These are phyloP conservation scores for Auricularia cornea DNA, from an alignment of 768 basidiomycete genomes.

Conservation along the genomic window DNA sequence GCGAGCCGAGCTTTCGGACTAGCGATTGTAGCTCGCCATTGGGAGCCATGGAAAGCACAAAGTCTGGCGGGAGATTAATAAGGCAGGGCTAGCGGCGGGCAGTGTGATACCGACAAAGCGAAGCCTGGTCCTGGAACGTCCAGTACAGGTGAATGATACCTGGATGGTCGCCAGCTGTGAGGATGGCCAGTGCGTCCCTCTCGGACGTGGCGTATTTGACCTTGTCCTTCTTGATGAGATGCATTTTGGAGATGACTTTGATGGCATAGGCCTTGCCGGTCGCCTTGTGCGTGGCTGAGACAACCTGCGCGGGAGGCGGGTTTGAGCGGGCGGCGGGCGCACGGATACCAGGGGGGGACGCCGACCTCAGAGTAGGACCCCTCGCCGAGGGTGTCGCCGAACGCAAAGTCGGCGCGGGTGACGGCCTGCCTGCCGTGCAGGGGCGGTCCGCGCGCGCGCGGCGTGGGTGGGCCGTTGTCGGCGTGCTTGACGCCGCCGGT, in stretches of 20 bases:
- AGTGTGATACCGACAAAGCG: conserved; percentile 55
- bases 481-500: not conserved
- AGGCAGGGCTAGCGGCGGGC: not conserved
- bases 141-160: conserved; percentile 75
- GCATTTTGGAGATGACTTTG: conserved; percentile 78
- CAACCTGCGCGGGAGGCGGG: conserved; percentile 40
- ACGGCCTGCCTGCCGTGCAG: not conserved
- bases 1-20: conserved; percentile 73
- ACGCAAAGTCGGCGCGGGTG: conserved; percentile 52
- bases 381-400: conserved; percentile 67
- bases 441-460: not conserved
- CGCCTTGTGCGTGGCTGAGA: conserved; percentile 41
- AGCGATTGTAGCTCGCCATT: conserved; percentile 74
- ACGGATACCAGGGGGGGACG: not conserved
- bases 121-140: conserved; percentile 79
- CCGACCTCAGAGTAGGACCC: conserved; percentile 74
- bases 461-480: conserved; percentile 2
- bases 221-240: conserved; percentile 72
- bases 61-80: conserved; percentile 43
- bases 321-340: conserved; percentile 2
- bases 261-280: conserved; percentile 64
- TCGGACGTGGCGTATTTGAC: conserved; percentile 70
- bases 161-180: conserved; percentile 55
- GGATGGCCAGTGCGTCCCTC: conserved; percentile 62
- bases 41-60: conserved; percentile 65